These are phyloP conservation scores for Fusarium sp. DNA, from an alignment of 2,329 filamentous ascomycete genomes.

Conservation along the genomic window DNA sequence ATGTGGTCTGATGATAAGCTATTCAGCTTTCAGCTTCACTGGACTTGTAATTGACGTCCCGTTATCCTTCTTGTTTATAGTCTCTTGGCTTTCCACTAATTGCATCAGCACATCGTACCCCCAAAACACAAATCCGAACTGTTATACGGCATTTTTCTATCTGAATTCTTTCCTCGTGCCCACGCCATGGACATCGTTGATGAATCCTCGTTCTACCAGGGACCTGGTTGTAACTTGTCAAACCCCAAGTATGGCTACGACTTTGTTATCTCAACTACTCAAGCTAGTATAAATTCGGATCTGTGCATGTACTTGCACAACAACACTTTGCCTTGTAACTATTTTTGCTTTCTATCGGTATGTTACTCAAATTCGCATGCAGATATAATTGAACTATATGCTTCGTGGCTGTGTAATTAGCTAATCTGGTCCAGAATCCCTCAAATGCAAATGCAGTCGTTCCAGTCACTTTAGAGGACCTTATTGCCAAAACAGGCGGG, in stretches of 20 bases:
- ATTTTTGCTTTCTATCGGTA: background rate
- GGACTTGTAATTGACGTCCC: background rate
- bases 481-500: background rate
- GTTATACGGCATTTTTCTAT: fast-evolving
- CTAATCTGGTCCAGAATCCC: background rate
- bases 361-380: background rate
- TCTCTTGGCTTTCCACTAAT: background rate
- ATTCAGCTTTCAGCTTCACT: background rate
- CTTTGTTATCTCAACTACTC: background rate
- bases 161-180: fast-evolving
- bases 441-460: background rate
- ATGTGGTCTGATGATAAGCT: background rate
- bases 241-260: background rate
- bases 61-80: fast-evolving
- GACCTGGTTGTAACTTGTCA: background rate
- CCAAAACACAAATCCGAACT: background rate
- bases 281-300: background rate
- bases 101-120: fast-evolving
- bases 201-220: background rate
- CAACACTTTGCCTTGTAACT: background rate
- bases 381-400: background rate
- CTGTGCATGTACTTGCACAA: background rate
- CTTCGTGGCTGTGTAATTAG: fast-evolving
- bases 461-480: background rate
- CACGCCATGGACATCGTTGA: background rate